A percentile compares a stretch with the other conserved stretches of the same genome.
Conservation (phyloP, 2,329 filamentous ascomycete genomes). For the Diaporthe eres region DNA sequence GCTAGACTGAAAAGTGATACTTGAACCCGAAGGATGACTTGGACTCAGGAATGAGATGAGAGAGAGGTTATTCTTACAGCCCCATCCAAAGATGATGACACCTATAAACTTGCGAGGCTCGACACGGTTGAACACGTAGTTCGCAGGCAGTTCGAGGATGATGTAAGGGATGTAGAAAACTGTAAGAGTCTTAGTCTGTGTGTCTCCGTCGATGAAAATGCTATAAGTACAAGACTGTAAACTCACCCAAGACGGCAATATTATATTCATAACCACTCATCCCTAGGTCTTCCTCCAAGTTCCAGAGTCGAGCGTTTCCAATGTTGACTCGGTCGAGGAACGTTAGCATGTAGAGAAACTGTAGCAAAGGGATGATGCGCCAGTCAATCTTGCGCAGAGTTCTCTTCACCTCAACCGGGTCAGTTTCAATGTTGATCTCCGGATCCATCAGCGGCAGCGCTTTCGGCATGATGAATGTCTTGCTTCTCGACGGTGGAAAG, state of each 20-base stretch:
- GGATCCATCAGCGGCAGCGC: slow-evolving; percentile 14
- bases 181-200: neutral
- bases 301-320: slow-evolving; percentile 48
- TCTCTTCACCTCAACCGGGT: neutral
- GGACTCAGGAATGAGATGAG: neutral
- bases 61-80: neutral
- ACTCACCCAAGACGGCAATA: too few relatives aligned
- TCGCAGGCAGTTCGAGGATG: slow-evolving; percentile 19
- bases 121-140: slow-evolving; percentile 23
- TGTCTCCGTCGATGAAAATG: neutral
- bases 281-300: slow-evolving; percentile 13
- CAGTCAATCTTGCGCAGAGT: slow-evolving; percentile 1
- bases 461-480: neutral
- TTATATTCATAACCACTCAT: slow-evolving; percentile 12
- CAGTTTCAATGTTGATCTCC: neutral
- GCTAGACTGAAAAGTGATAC: neutral
- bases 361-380: slow-evolving; percentile 15
- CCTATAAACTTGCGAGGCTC: slow-evolving; percentile 13
- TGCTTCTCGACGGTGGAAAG: neutral
- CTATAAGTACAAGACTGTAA: neutral
- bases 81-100: slow-evolving; percentile 15
- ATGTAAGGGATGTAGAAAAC: slow-evolving; percentile 28
- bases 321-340: slow-evolving; percentile 49
- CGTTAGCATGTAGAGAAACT: slow-evolving; percentile 46
- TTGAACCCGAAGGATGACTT: neutral